phyloP scores from a whole-genome alignment of 805 yeast species.

The Schizosaccharomyces osmophilus region DNA sequence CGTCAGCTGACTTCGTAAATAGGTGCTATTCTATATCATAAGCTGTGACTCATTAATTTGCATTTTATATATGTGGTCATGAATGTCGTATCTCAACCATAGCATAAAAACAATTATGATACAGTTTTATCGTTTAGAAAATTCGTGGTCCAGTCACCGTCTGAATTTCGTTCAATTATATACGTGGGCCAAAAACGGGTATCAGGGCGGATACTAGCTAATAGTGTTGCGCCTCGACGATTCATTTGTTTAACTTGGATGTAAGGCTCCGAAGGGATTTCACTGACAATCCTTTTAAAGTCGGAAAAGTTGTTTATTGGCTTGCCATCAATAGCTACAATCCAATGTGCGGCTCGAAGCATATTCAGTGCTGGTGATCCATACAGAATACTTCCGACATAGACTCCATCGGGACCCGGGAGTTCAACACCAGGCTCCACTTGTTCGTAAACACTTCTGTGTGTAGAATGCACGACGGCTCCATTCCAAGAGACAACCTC shows the following conservation, averaged over 20 bases:
- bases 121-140: background rate
- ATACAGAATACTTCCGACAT: slow-evolving; percentile 8
- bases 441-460: slow-evolving; percentile 7
- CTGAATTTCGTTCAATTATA: slow-evolving; percentile 2
- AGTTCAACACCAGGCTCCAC: slow-evolving; percentile 5
- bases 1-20: no score
- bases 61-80: no score
- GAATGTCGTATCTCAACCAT: no score
- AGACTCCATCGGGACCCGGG: slow-evolving; percentile 7
- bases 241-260: slow-evolving; percentile 9
- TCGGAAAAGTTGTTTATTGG: slow-evolving; percentile 3
- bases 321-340: slow-evolving; percentile 51
- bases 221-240: slow-evolving; percentile 7
- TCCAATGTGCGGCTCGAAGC: slow-evolving; percentile 31
- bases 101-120: no score
- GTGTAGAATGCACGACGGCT: slow-evolving; percentile 7
- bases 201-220: slow-evolving; percentile 7
- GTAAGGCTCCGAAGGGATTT: slow-evolving; percentile 4
- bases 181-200: slow-evolving; percentile 8
- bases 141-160: slow-evolving; percentile 5
- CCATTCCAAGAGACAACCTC: slow-evolving; percentile 8
- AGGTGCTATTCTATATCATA: no score
- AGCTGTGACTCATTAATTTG: no score
- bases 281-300: slow-evolving; percentile 4
- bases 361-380: slow-evolving; percentile 9